Percentiles rank a stretch among this genome's conserved stretches.
These are phyloP conservation scores for Boletus pseudo-olivaceus DNA, from an alignment of 768 basidiomycete genomes.

Conservation along the genomic window DNA sequence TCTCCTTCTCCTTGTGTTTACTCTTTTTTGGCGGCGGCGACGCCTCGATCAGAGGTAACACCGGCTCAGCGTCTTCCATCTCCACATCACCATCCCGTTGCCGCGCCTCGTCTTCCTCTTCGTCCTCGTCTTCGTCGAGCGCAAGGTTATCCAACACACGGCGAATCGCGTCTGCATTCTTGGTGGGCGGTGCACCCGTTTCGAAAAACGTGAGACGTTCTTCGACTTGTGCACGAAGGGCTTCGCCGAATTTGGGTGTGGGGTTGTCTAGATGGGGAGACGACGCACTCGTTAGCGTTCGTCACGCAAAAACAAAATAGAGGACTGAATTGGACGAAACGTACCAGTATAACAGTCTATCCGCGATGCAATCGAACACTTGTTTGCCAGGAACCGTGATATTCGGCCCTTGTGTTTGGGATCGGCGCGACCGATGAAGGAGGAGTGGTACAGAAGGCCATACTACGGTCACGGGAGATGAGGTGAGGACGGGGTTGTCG, in stretches of 20 bases:
- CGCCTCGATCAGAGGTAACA: slow-evolving; percentile 56
- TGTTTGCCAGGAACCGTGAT: slow-evolving; percentile 98
- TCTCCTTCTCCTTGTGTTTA: slow-evolving; percentile 41
- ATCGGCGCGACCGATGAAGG: slow-evolving; percentile 94
- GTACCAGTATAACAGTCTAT: slow-evolving; percentile 92
- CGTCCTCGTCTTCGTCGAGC: slow-evolving; percentile 60
- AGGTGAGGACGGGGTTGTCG: background rate
- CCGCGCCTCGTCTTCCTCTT: slow-evolving; percentile 38
- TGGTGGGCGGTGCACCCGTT: slow-evolving; percentile 81
- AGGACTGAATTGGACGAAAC: slow-evolving; percentile 8
- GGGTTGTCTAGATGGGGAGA: slow-evolving; percentile 58
- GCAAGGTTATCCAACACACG: slow-evolving; percentile 81
- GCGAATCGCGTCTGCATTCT: slow-evolving; percentile 89
- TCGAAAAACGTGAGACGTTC: slow-evolving; percentile 95
- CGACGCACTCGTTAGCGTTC: background rate
- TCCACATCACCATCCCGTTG: slow-evolving; percentile 35
- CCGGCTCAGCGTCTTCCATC: slow-evolving; percentile 42
- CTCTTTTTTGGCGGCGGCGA: slow-evolving; percentile 60
- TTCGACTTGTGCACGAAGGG: slow-evolving; percentile 89
- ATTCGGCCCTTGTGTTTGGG: slow-evolving; percentile 96
- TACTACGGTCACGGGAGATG: slow-evolving; percentile 52
- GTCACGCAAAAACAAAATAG: background rate
- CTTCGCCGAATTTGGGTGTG: slow-evolving; percentile 92
- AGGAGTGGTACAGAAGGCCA: slow-evolving; percentile 94
- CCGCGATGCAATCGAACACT: slow-evolving; percentile 93